phyloP scores from a whole-genome alignment of 805 yeast genomes.

The Myxozyma sirexii region DNA sequence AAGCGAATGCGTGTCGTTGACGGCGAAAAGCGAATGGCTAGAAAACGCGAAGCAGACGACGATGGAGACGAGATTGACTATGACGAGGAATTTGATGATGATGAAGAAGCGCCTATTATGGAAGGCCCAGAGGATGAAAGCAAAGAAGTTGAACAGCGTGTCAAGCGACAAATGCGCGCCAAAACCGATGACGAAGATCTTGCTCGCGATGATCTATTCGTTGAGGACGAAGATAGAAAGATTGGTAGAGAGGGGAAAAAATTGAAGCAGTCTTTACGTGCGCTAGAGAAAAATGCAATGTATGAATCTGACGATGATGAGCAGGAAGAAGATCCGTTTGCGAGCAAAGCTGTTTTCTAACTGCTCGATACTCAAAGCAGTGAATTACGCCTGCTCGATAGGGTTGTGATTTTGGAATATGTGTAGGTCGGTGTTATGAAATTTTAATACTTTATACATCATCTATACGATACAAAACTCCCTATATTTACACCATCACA shows the following conservation, averaged over 20 bases:
- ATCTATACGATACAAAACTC: too few species aligned
- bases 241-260: constrained; percentile 91
- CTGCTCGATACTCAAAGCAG: not conserved
- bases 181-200: constrained; percentile 28
- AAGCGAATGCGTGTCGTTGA: constrained; percentile 54
- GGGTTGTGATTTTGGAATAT: too few species aligned
- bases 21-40: constrained; percentile 44
- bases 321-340: constrained; percentile 44
- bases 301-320: constrained; percentile 85
- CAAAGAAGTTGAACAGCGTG: constrained; percentile 77
- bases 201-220: constrained; percentile 51
- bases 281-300: constrained; percentile 81
- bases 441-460: too few species aligned
- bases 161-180: constrained; percentile 71
- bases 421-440: too few species aligned
- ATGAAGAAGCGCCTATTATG: constrained; percentile 97
- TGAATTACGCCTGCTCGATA: too few species aligned
- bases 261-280: constrained; percentile 77
- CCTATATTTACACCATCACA: constrained; percentile 8
- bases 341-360: constrained; percentile 10
- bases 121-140: constrained; percentile 96
- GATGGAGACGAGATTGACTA: constrained; percentile 92
- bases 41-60: constrained; percentile 55
- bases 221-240: constrained; percentile 67
- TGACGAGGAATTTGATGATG: constrained; percentile 97